These are phyloP conservation scores for Rhododendron henanense DNA, from an alignment of 148 eudicot genomes.

Conservation along the genomic window DNA sequence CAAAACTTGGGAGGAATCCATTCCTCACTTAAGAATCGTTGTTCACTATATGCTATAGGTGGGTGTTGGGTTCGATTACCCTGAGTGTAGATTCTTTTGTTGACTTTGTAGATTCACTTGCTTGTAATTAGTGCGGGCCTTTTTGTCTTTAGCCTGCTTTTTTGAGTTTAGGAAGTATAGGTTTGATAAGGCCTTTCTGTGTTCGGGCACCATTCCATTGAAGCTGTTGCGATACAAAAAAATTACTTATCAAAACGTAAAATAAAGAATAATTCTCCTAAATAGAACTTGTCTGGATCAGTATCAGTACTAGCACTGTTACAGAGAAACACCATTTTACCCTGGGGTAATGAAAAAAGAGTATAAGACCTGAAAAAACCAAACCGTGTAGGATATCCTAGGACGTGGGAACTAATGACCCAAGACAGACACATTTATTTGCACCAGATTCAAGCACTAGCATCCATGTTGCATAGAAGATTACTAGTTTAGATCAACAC, in stretches of 20 bases:
- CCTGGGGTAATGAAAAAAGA: background rate
- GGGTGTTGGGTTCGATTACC: background rate
- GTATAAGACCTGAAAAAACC: background rate
- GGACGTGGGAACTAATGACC: background rate
- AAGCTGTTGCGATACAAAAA: background rate
- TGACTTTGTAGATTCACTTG: background rate
- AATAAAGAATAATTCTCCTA: background rate
- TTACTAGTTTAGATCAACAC: background rate
- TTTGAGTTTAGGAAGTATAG: background rate
- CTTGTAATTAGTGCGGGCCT: background rate
- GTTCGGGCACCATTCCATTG: background rate
- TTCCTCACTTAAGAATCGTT: background rate
- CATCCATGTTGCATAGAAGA: constrained; percentile 3
- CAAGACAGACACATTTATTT: background rate
- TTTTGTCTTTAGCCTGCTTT: background rate
- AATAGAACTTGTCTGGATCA: background rate
- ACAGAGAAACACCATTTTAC: background rate
- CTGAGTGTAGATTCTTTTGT: background rate
- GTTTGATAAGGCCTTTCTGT: background rate
- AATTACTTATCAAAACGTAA: background rate
- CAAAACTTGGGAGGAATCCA: background rate
- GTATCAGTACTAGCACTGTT: background rate
- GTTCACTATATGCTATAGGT: background rate
- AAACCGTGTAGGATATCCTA: background rate
- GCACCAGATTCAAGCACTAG: background rate